Conservation (phyloP, 2,329 filamentous ascomycete species). For the Cadophora malorum region DNA sequence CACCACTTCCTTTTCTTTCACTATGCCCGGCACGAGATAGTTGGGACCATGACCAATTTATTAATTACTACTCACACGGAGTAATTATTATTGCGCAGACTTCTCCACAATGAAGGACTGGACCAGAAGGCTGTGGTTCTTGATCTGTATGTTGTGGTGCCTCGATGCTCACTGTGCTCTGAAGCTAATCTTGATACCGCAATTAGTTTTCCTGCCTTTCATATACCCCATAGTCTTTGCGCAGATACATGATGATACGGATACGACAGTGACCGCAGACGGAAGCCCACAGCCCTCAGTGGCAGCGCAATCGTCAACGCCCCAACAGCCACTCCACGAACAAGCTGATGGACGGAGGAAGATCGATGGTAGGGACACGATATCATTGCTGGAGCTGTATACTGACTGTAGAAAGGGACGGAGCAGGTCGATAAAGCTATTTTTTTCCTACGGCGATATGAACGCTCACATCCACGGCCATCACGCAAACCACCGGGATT, state of each 20-base stretch:
- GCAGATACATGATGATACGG: conserved; percentile 35
- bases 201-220: conserved; percentile 41
- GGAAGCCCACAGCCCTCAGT: conserved; percentile 39
- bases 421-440: conserved; percentile 48
- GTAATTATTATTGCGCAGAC: conserved; percentile 36
- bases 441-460: conserved; percentile 43
- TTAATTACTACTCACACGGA: conserved; percentile 37
- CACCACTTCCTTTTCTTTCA: conserved; percentile 24
- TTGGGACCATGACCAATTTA: conserved; percentile 40
- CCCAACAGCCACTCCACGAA: conserved; percentile 40
- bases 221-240: conserved; percentile 34
- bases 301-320: conserved; percentile 37
- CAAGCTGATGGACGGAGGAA: conserved; percentile 33
- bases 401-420: conserved; percentile 40
- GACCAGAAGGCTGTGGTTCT: conserved; percentile 43
- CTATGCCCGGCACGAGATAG: conserved; percentile 27
- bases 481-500: conserved; percentile 61
- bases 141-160: conserved; percentile 41
- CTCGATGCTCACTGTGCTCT: background rate
- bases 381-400: background rate
- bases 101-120: conserved; percentile 43
- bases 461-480: conserved; percentile 41
- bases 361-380: conserved; percentile 38
- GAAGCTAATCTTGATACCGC: conserved; percentile 20
- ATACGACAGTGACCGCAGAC: conserved; percentile 35